Percentiles rank a stretch among this genome's conserved stretches.
These are phyloP conservation scores for Leccinum truebloodii DNA, from an alignment of 768 basidiomycete genomes.

Conservation along the genomic window DNA sequence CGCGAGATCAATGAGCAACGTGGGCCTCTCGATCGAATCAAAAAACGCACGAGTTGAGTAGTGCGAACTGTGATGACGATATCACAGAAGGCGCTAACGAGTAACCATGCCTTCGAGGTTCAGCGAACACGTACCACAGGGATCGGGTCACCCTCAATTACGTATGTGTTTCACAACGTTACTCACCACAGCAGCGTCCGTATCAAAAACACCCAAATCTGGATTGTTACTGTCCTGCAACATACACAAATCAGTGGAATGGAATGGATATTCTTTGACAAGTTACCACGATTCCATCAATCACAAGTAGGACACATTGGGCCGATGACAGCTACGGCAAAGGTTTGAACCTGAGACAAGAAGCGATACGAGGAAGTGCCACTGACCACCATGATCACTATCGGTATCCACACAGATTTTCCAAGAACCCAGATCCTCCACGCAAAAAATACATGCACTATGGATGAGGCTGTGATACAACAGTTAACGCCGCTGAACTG, in stretches of 20 bases:
- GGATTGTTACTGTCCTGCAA: constrained; percentile 1
- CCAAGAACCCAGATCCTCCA: constrained; percentile 14
- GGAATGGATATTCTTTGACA: not conserved
- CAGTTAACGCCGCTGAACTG: not conserved
- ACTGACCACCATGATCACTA: constrained; percentile 5
- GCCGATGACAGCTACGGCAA: not conserved
- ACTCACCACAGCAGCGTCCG: constrained; percentile 8
- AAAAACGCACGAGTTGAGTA: constrained; percentile 9
- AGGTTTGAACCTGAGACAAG: not conserved
- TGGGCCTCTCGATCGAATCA: not conserved
- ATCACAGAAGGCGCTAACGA: constrained; percentile 14
- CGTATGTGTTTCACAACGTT: not conserved
- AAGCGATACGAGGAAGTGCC: not conserved
- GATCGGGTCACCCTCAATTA: not conserved
- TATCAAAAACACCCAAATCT: constrained; percentile 8
- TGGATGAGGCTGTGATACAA: constrained; percentile 4
- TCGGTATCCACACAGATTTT: constrained; percentile 5
- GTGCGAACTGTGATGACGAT: constrained; percentile 13
- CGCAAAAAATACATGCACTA: constrained; percentile 10
- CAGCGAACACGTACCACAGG: not conserved
- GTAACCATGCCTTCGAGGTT: constrained; percentile 10
- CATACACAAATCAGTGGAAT: not conserved
- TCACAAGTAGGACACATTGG: constrained; percentile 7
- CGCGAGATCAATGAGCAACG: not conserved
- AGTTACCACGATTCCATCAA: constrained; percentile 3